Evolutionary conservation across 345 rosid species (phyloP).

Genomic region (Boechera retrofracta): DNA sequence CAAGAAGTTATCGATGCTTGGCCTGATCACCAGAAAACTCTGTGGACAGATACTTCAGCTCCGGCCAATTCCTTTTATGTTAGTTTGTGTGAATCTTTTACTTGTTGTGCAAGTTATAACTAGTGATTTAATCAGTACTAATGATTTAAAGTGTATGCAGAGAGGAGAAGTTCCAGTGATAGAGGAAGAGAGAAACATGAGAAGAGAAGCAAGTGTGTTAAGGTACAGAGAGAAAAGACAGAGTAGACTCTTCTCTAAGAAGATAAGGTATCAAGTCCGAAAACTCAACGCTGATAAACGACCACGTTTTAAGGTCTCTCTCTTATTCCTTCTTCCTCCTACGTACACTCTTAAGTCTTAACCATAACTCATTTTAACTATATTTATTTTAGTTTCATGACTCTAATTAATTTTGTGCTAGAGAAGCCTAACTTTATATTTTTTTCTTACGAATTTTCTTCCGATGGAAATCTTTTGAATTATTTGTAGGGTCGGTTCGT

Average conservation of each 20-base stretch:
- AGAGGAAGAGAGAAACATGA: slow-evolving; percentile 64
- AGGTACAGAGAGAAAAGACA: slow-evolving; percentile 82
- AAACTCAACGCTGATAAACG: slow-evolving; percentile 84
- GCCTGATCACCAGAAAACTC: slow-evolving; percentile 56
- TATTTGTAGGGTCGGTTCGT: slow-evolving; percentile 70
- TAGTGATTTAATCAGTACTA: slow-evolving; percentile 2
- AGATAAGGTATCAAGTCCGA: slow-evolving; percentile 81
- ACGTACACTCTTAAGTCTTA: background rate
- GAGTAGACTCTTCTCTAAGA: slow-evolving; percentile 71
- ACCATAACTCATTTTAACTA: too few species aligned
- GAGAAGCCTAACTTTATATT: background rate
- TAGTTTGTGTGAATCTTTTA: slow-evolving; percentile 40
- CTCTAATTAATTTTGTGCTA: background rate
- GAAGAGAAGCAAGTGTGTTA: slow-evolving; percentile 81
- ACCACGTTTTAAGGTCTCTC: slow-evolving; percentile 70
- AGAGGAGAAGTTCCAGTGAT: slow-evolving; percentile 74
- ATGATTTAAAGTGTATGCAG: slow-evolving; percentile 31
- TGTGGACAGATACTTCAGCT: slow-evolving; percentile 49
- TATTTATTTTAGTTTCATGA: background rate
- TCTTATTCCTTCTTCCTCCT: background rate
- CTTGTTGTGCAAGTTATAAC: slow-evolving; percentile 28
- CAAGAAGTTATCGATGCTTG: slow-evolving; percentile 76
- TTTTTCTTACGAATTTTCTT: slow-evolving; percentile 15
- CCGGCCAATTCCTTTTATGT: slow-evolving; percentile 53
- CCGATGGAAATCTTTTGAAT: slow-evolving; percentile 26